Conservation (phyloP, 2,329 filamentous ascomycete species). For the Cladophialophora bantiana region DNA sequence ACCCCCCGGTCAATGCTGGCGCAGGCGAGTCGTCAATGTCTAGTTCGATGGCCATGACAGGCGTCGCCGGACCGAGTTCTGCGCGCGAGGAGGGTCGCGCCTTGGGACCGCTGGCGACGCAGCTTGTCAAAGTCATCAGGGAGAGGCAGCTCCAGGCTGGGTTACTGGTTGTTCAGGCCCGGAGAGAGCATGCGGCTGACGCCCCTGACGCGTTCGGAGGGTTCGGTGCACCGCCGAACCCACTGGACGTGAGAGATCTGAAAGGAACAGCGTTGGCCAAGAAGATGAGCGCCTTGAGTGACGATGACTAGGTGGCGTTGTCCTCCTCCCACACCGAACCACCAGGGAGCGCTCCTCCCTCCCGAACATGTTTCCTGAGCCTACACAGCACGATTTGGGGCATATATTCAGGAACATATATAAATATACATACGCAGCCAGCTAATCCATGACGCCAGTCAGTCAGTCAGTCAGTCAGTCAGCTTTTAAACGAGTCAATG, state of each 20-base stretch:
- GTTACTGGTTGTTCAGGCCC: slow-evolving; percentile 73
- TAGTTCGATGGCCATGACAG: slow-evolving; percentile 5
- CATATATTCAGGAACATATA: not conserved
- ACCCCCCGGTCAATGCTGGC: not conserved
- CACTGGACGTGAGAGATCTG: slow-evolving; percentile 6
- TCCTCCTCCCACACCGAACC: not conserved
- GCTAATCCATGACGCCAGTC: not conserved
- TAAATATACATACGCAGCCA: too few species aligned
- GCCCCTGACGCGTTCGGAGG: slow-evolving; percentile 1
- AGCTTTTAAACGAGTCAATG: not conserved
- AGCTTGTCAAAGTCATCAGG: slow-evolving; percentile 63
- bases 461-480: not conserved
- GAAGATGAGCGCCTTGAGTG: slow-evolving; percentile 24
- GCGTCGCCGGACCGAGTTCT: not conserved
- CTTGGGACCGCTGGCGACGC: slow-evolving; percentile 64
- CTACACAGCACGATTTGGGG: not conserved
- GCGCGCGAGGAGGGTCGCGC: slow-evolving; percentile 41
- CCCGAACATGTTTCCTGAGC: not conserved
- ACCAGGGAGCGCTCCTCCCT: not conserved
- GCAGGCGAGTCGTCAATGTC: slow-evolving; percentile 5
- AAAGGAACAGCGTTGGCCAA: slow-evolving; percentile 20
- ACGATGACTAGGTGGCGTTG: slow-evolving; percentile 11
- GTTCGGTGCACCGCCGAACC: slow-evolving; percentile 9
- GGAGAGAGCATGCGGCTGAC: slow-evolving; percentile 31
- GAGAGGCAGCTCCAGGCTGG: slow-evolving; percentile 68